Evolutionary conservation across 1,284 basidiomycete species (phyloP).

Genomic region (Ganoderma sinense): DNA sequence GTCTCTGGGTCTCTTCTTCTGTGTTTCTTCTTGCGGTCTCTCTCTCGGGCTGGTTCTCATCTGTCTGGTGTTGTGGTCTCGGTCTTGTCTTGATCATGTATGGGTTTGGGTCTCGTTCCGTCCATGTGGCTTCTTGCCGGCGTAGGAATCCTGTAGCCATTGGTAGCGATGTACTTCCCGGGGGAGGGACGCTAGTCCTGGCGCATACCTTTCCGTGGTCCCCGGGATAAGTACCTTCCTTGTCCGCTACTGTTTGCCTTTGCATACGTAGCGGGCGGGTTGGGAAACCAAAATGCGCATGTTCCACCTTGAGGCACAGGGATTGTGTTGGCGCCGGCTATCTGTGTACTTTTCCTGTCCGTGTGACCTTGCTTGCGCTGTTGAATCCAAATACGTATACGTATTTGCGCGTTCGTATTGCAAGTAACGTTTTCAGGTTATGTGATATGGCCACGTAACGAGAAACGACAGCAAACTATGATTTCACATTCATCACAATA

Average conservation of each 20-base stretch:
- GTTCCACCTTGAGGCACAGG: background rate
- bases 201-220: constrained; percentile 3
- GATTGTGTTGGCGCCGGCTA: no score
- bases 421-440: background rate
- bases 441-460: background rate
- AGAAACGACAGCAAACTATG: background rate
- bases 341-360: background rate
- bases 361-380: background rate
- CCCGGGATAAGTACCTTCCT: background rate
- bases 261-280: background rate
- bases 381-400: no score
- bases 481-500: no score
- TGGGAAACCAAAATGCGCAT: constrained; percentile 1
- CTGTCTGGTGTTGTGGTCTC: background rate
- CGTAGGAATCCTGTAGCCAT: background rate
- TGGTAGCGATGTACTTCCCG: background rate
- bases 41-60: background rate
- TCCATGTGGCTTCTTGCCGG: background rate
- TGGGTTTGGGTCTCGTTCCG: background rate
- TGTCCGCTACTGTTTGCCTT: background rate
- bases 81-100: background rate
- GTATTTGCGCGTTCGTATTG: background rate
- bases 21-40: background rate
- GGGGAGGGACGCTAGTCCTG: background rate
- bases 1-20: no score